Evolutionary conservation across 352 stramenopile genomes (phyloP), one percentile per base, ranked within the genome.

Genomic region (Pythium pyrilobum): DNA sequence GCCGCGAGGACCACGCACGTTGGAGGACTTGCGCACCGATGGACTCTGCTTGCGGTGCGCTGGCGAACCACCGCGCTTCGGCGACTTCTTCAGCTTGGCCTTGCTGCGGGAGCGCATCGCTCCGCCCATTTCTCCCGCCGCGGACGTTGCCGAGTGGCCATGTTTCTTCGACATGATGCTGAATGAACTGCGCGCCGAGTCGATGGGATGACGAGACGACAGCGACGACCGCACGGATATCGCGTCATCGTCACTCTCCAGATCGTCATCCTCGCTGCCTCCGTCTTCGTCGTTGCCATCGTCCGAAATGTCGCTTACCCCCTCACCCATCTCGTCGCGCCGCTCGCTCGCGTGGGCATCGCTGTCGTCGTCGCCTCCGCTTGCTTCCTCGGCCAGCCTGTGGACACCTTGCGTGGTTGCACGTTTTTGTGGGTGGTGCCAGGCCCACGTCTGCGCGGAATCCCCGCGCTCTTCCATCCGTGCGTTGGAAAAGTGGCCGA

Each of bases 381-480:
- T 16, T 25, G 20, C 27, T 27, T 37, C 43, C 18, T 54, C 47
- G 7, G 29, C 48, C 12, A 36, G 10, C 7, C 5, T 13, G 20
- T 20, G 3, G 27, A 16, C 1, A 13, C 15, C 32, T 38, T 47
- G 18, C 47, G 15, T 36, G 37, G 6, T 41, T 34, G 13, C 16
- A 25, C 5, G 6, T 37, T 16, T 36, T 44, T 40, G 54, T 21
- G 20, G 62, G 24, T 37, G 51, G 32, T 71, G 42, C 76, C 76
- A 87, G 10, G 62, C 62, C 76, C 76, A 87, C 20, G 76, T 87
- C 44, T 82, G 72, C 4, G 76, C 67, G 5, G 76, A 76, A 31
- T 67, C 48, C 9, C 67, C 63, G 13, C 76, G 69, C 52, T 76
- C 66, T 13, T 74, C 69, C 42, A 85, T 71, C 4, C 76, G 72